Evolutionary conservation across 306 rosid genomes (phyloP), one percentile per base, ranked within the genome.

Genomic region (Carpinus fangiana): DNA sequence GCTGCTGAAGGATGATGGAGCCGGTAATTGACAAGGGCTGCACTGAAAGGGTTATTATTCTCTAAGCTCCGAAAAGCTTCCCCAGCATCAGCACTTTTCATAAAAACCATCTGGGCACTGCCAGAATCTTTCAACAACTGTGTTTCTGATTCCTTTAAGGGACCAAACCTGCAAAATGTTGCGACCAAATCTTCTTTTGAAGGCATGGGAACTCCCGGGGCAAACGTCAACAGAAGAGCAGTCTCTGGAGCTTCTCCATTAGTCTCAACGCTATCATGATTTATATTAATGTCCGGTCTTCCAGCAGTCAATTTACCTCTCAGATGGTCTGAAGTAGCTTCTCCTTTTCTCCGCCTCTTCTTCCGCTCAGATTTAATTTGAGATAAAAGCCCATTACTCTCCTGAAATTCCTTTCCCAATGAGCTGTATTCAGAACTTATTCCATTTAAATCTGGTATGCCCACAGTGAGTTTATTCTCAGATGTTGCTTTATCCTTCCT

Each of bases 391-490:
- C 84, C 56, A 12, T 82, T 84, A 51, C 64, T 79, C 78, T 73
- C 82, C 68, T 70, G 83, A 48, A 20, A 52, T 79, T 84, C 86
- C 74, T 83, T 84, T 47, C 78, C 78, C 3, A 59, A 34, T 38
- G 88, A 73, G 72, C 70, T 76, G 52, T 79, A 51, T 60, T 90
- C 97, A 43, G 64, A 34, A 47, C 77, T 77, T 66, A 70, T 76
- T 76, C 87, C 85, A 55, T 96, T 96, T 81, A 91, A 86, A 88
- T 93, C 98, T 11, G 97, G 97, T 59, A 92, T 84, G 69, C 70
- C 76, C 3, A 72, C 68, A 68, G 84, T 56, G 23, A 38, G 78
- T 57, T 73, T 67, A 65, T 41, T 62, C 74, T 78, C 26, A 53
- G 82, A 81, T 54, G 82, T 53, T 54, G 80, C 80, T 74, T 76